Conservation (phyloP, 495 filamentous ascomycete genomes). For the Podospora anserina region DNA sequence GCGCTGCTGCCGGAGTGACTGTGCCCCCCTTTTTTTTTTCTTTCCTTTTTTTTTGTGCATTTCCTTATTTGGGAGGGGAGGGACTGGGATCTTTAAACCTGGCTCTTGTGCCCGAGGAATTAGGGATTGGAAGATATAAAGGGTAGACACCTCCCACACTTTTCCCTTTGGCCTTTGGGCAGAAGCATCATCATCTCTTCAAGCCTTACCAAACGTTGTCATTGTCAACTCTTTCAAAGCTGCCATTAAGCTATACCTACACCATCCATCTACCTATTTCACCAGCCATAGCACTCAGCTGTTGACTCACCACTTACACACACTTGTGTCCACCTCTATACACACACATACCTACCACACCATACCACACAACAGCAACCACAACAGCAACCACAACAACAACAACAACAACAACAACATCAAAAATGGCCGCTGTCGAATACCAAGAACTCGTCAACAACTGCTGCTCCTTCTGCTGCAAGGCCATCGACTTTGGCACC, state of each 20-base stretch:
- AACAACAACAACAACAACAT: slow-evolving; percentile 3
- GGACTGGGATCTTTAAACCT: neutral
- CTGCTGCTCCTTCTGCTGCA: slow-evolving; percentile 54
- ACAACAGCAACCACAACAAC: neutral
- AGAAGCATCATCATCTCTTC: neutral
- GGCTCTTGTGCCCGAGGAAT: neutral
- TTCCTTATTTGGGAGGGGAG: neutral
- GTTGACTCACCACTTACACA: neutral
- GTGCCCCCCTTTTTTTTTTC: neutral
- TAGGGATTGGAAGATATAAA: neutral
- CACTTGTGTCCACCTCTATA: neutral
- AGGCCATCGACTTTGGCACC: slow-evolving; percentile 50
- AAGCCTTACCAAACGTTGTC: neutral
- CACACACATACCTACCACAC: neutral
- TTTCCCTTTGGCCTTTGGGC: neutral
- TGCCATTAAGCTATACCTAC: slow-evolving; percentile 1
- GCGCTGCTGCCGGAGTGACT: neutral
- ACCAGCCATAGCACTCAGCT: neutral
- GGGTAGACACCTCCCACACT: neutral
- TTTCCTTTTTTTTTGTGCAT: neutral
- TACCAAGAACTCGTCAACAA: slow-evolving; percentile 46
- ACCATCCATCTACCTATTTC: neutral
- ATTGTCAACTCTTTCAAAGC: slow-evolving; percentile 1
- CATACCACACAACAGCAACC: neutral
- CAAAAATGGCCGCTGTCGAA: slow-evolving; percentile 47